A percentile compares a stretch with the other conserved stretches of the same genome.
Evolutionary conservation across 768 basidiomycete genomes (phyloP).

Genomic region (Tylopilus cervinicoccineus): DNA sequence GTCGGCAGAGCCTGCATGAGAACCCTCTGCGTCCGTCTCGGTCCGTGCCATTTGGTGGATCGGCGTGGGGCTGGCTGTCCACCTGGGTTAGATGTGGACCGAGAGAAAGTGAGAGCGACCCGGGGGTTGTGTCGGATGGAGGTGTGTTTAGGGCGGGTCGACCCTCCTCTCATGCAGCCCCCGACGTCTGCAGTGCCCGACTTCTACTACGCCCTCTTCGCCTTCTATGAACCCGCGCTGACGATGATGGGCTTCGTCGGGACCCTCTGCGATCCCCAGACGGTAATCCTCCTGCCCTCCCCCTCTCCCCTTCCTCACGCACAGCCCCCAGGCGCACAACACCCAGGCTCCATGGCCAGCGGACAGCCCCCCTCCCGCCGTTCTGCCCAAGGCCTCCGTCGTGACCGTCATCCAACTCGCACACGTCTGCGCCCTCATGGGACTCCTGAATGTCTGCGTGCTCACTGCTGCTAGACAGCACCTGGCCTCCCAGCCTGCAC

Average conservation of each 20-base stretch:
- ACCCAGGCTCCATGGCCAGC: constrained; percentile 71
- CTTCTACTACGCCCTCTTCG: constrained; percentile 72
- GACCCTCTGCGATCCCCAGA: constrained; percentile 58
- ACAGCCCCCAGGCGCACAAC: constrained; percentile 56
- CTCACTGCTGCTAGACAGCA: constrained; percentile 59
- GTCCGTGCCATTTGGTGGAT: constrained; percentile 76
- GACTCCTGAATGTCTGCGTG: constrained; percentile 65
- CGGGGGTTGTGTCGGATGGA: not conserved
- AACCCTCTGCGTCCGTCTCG: constrained; percentile 59
- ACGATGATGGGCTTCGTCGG: constrained; percentile 64
- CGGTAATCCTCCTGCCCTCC: constrained; percentile 36
- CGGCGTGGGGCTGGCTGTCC: constrained; percentile 45
- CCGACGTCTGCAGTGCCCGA: constrained; percentile 63
- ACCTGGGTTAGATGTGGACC: constrained; percentile 69
- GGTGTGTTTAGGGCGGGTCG: constrained; percentile 27
- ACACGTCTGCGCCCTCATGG: constrained; percentile 72
- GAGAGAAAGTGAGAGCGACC: constrained; percentile 43
- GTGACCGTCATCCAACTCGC: constrained; percentile 75
- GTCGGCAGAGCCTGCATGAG: constrained; percentile 57
- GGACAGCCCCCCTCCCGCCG: constrained; percentile 40
- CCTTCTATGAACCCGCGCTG: constrained; percentile 68
- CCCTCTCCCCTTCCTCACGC: not conserved
- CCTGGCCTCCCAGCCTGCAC: constrained; percentile 50
- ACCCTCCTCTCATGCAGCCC: constrained; percentile 32
- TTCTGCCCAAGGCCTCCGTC: constrained; percentile 56